A percentile compares a stretch with the other conserved stretches of the same genome.
Evolutionary conservation across 208 protist genomes (phyloP).

Genomic region (Trypanosoma scelopori): DNA sequence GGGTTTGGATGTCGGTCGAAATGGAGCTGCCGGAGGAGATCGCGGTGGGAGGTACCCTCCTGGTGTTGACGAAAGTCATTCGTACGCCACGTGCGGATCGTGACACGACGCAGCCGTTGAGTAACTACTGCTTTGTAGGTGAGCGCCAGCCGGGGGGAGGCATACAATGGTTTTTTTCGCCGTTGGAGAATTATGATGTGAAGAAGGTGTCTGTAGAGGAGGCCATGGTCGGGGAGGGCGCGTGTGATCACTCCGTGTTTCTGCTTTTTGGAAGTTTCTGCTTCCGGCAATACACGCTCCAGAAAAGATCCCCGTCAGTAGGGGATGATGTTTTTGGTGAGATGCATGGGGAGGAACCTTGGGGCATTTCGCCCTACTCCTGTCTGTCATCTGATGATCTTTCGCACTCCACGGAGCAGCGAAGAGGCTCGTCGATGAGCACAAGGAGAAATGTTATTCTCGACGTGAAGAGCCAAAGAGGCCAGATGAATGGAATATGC

Average conservation of each 20-base stretch:
- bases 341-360: neutral
- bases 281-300: conserved; percentile 53
- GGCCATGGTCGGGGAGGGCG: conserved; percentile 40
- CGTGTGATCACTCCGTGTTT: conserved; percentile 37
- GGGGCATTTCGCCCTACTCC: neutral
- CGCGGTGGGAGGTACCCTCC: neutral
- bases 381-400: conserved; percentile 3
- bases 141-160: conserved; percentile 31
- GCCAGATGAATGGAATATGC: neutral
- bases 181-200: conserved; percentile 52
- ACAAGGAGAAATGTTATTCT: neutral
- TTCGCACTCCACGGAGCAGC: neutral
- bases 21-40: conserved; percentile 20
- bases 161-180: conserved; percentile 66
- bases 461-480: neutral
- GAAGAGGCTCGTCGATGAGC: neutral
- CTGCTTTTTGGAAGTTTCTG: conserved; percentile 46
- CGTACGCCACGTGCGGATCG: neutral
- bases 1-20: neutral
- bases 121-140: conserved; percentile 57
- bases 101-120: conserved; percentile 15
- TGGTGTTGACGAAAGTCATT: conserved; percentile 5
- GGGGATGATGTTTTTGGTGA: neutral
- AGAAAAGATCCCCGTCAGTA: neutral
- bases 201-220: conserved; percentile 79